Base-by-base conservation (phyloP, 208 protist species). In the Vickermania spadyakhi region DNA sequence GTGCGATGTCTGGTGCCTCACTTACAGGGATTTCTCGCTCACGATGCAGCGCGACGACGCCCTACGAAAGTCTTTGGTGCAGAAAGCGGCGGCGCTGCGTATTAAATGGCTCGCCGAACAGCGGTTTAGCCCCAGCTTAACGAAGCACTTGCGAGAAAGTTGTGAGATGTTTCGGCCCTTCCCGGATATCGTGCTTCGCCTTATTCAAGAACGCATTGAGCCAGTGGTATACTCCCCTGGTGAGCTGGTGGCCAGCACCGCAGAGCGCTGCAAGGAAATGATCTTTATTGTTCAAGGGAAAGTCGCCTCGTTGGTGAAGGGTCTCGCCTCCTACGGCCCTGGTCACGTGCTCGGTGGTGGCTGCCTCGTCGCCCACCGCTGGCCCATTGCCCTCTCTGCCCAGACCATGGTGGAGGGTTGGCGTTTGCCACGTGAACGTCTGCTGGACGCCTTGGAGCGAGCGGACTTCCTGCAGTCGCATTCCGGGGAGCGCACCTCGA, bases 361-460 rank as follows among this genome's bases (percentile, higher is more conserved):
- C 22, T 86, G 74, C 59, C 73, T 94, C n/a, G 70, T 94, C 22
- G 56, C 68, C 23, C 87, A 94, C 62, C 83, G 87, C 61, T 94
- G 87, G 83, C 87, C 87, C 14, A 30, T 94, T 7, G 81, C 73
- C 0, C 73, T 91, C 7, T 66, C 80, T 1, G 83, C 87, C 4
- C 75, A 79, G 50, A 73, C 79, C 26, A 94, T 94, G 81, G 83
- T 94, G 66, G 87, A 94, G 65, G 80, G 87, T n/a, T 94, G 87
- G 87, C 68, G 73, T 49, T 72, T 94, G 31, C 72, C 57, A 41
- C 77, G 72, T 2, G 67, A 73, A n/a, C 42, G 73, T 22, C 77
- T 91, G 31, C 56, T 72, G 42, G 82, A 89, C 51, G 86, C 79
- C 7, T 68, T 93, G 2, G 60, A 75, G 42, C 77, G 77, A 21